Evolutionary conservation across 2,329 filamentous ascomycete genomes (phyloP), one percentile per base, ranked within the genome.

Genomic region (Pyricularia grisea): DNA sequence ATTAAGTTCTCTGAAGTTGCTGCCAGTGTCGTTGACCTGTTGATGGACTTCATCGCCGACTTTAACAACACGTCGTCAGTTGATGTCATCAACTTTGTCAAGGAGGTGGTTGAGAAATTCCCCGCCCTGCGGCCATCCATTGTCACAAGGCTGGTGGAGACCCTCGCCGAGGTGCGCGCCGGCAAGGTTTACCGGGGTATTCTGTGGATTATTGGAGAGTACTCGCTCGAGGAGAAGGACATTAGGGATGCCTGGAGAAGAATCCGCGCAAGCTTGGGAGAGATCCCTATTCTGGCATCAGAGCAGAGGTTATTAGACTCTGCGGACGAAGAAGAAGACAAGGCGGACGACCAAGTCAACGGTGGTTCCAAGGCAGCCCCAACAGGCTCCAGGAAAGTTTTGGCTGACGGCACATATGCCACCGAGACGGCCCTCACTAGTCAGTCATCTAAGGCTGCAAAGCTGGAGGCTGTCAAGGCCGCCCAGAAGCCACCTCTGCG

Each of bases 1-100:
- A 98, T 99, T 84, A 97, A 97, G 78, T 98, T 98, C 83, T 98
- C 95, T 12, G 94, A 99, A 80, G 94, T 99, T 71, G 95, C 95
- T 30, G 92, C 94, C 65, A 98, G 93, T 76, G 95, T 99, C 20
- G 95, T 99, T 68, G 95, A 95, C 73, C 87, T 97, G 64, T 86
- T 99, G 68, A 99, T 99, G 95, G 95, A 99, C 80, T 98, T 98
- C 78, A 97, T 99, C 76, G 93, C 92, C 67, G 95, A 99, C 79
- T 97, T 98, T 79, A 98, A 97, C 83, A 97, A 97, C 76, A 91
- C 92, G 64, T 97, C 94, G 1, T 95, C 95, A 0, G 92, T 99
- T 33, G 95, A 99, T 79, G 94, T 99, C 68, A 98, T 99, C 76
- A 94, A 93, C 69, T 99, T 99, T 77, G 94, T 99, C 72, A 99